Evolutionary conservation across 495 filamentous ascomycete species (phyloP), one percentile per base, ranked within the genome.

Genomic region (Aspergillus steynii): DNA sequence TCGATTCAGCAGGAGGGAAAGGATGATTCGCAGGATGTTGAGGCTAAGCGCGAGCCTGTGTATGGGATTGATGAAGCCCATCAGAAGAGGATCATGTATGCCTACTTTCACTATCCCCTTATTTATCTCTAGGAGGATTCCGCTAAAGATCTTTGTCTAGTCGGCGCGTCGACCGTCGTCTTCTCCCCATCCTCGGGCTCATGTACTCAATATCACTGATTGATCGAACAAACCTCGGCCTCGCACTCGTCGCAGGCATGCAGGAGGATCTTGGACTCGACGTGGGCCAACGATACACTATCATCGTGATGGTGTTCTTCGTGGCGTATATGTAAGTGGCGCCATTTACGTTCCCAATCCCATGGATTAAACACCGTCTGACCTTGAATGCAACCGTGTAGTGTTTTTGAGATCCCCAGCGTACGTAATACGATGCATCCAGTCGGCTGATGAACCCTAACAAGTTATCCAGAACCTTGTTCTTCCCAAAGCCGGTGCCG

Each of bases 191-290:
- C 6, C 47, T 64, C 37, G 61, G 61, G 2, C 31, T 64, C 4
- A 64, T 64, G 61, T 64, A 64, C 27, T 64, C 61, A 7, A 64
- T 64, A 27, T 64, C 61, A 3, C 53, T 64, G 45, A 64, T 64
- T 42, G 61, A 64, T n/a, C 56, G 61, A 42, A 64, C 61, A 2
- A 64, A 64, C 27, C 56, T 64, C 9, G 61, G 61, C 20, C 61
- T 64, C 37, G 61, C 61, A 8, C 52, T 56, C 20, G 61, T 64
- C 25, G 61, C 57, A n/a, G 61, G 61, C 29, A 64, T 64, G 61
- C 51, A 64, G 27, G 61, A 64, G 25, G 57, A 64, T 10, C 61
- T 64, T 34, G 56, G 56, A 1, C 57, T 64, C 25, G 61, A 59
- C 14, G 48, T 64, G 0, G 61, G 61, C 5, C 45, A 55, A 47